phyloP scores from a whole-genome alignment of 2,329 filamentous ascomycete species.

The Stromatinia cepivora region DNA sequence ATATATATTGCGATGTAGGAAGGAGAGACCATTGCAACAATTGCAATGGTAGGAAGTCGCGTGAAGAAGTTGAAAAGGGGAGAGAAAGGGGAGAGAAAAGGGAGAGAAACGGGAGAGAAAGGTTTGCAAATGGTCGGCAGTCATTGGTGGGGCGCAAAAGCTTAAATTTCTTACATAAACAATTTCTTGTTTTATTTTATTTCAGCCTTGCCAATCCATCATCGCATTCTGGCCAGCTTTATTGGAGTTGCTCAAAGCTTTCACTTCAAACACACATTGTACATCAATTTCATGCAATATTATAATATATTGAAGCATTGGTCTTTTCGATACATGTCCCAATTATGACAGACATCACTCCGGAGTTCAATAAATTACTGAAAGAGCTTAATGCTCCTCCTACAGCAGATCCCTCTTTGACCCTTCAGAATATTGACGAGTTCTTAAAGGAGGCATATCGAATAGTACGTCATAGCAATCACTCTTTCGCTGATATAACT shows the following conservation, averaged over 20 bases:
- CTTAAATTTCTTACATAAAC: not conserved
- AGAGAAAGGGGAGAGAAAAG: not conserved
- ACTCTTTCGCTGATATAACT: conserved; percentile 26
- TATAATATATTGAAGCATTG: not conserved
- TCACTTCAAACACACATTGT: not conserved
- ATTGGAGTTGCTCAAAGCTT: not conserved
- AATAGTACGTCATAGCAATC: conserved; percentile 61
- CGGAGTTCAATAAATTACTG: conserved; percentile 68
- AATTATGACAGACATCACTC: conserved; percentile 62
- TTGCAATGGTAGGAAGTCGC: not conserved
- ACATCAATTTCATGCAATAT: not conserved
- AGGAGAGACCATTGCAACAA: not conserved
- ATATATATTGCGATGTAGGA: not conserved
- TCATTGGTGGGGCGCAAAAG: not conserved
- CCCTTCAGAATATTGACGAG: conserved; percentile 65
- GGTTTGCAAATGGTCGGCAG: not conserved
- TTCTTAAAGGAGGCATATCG: conserved; percentile 93
- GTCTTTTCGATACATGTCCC: not conserved
- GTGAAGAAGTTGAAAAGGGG: not conserved
- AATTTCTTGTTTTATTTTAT: not conserved
- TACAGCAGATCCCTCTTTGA: conserved; percentile 41
- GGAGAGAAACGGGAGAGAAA: not conserved
- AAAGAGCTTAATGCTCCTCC: conserved; percentile 56
- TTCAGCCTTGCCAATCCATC: conserved; percentile 6
- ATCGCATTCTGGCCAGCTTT: not conserved